Evolutionary conservation across 2,329 filamentous ascomycete species (phyloP).

Genomic region (Colletotrichum caudatum): DNA sequence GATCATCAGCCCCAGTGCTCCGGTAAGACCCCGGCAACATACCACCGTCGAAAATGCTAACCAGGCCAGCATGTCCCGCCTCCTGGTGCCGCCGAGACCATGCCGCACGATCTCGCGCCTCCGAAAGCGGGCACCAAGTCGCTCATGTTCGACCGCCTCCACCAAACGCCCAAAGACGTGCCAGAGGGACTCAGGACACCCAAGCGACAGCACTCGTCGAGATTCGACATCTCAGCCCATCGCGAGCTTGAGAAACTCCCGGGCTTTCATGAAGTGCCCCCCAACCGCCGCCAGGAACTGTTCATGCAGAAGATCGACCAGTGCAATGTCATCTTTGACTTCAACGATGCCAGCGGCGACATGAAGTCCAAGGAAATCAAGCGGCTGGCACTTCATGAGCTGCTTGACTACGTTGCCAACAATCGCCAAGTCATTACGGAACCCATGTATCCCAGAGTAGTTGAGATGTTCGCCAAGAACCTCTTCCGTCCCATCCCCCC

Average conservation of each 20-base stretch:
- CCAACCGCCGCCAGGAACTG: conserved; percentile 92
- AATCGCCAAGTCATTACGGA: conserved; percentile 99
- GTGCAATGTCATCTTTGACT: conserved; percentile 99
- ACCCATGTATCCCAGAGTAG: conserved; percentile 97
- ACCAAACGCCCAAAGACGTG: conserved; percentile 95
- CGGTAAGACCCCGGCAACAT: conserved; percentile 69
- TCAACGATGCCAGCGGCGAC: conserved; percentile 96
- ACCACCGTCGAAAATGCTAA: neutral
- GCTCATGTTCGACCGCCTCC: conserved; percentile 86
- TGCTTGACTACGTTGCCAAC: conserved; percentile 98
- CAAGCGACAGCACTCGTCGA: conserved; percentile 95
- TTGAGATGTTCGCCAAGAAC: conserved; percentile 99
- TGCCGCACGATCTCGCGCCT: conserved; percentile 96
- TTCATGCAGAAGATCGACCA: conserved; percentile 99
- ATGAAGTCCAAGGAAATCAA: conserved; percentile 99
- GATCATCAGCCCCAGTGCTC: conserved; percentile 93
- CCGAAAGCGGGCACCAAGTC: conserved; percentile 94
- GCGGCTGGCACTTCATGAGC: conserved; percentile 91
- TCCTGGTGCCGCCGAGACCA: conserved; percentile 93
- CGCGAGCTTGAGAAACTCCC: conserved; percentile 96
- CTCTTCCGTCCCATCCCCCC: conserved; percentile 96
- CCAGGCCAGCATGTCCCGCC: conserved; percentile 82
- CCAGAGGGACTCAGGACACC: conserved; percentile 95
- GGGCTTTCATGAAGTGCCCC: conserved; percentile 96
- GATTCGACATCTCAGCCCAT: conserved; percentile 97